Evolutionary conservation across 1,284 basidiomycete species (phyloP).

Genomic region (Cerioporus squamosus): DNA sequence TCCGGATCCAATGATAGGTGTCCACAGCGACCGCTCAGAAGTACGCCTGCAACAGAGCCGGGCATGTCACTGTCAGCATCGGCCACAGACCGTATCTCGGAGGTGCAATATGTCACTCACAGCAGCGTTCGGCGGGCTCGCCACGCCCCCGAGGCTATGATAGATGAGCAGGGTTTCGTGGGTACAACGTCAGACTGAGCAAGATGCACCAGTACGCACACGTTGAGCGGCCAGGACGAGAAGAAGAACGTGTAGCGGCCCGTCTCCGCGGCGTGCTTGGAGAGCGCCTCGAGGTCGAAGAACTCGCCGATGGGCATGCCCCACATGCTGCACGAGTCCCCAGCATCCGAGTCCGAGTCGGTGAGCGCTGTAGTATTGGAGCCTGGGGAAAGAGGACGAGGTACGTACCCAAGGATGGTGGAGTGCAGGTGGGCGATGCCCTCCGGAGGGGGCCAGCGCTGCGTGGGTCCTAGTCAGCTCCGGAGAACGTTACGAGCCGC

Average conservation of each 20-base stretch:
- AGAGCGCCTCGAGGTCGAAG: conserved; percentile 69
- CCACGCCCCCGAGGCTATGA: conserved; percentile 70
- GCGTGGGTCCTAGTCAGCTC: too few species aligned
- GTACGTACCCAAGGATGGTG: conserved; percentile 63
- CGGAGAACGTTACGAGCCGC: too few species aligned
- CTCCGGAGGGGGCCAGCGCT: conserved; percentile 57
- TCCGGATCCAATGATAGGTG: too few species aligned
- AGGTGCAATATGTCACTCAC: conserved; percentile 48
- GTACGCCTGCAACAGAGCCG: conserved; percentile 9
- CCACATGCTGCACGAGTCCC: conserved; percentile 66
- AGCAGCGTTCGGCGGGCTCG: conserved; percentile 72
- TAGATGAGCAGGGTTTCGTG: background rate
- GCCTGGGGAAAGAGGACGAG: background rate
- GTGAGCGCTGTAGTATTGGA: too few species aligned
- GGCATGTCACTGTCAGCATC: too few species aligned
- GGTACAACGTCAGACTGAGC: background rate
- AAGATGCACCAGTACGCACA: too few species aligned
- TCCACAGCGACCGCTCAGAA: conserved; percentile 4
- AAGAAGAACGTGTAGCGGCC: conserved; percentile 74
- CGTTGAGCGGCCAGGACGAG: conserved; percentile 73
- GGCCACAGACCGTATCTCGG: background rate
- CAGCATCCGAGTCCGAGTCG: too few species aligned
- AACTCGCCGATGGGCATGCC: conserved; percentile 79
- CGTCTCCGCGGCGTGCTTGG: conserved; percentile 57
- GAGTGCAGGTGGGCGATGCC: conserved; percentile 58